Evolutionary conservation across 805 yeast genomes (phyloP), one percentile per base, ranked within the genome.

Genomic region (Ogataea ramenticola): DNA sequence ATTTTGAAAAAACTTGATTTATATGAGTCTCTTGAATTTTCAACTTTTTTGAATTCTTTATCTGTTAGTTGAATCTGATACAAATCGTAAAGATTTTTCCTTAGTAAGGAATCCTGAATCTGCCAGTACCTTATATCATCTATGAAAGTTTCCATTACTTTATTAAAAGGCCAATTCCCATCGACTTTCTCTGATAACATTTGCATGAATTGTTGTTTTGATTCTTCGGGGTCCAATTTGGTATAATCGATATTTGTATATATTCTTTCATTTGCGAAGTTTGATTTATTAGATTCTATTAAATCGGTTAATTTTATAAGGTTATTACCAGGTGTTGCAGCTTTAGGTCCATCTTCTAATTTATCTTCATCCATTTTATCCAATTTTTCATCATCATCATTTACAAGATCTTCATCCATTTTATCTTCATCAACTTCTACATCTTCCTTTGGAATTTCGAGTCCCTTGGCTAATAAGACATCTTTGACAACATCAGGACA

Each of bases 131-230:
- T 66, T 31, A 16, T 4, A 49, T 82, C 80, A 3, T 55, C 57
- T 16, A 83, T 71, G 45, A 83, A 75, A 16, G 64, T 62, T 20
- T 75, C 72, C 63, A 88, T 78, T 1, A 85, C 82, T 45, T 68
- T 68, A 40, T 73, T 77, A 60, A 87, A 87, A 0, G 93, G 73
- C 90, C 91, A 85, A 0, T 83, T 74, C 0, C 84, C 72, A 57
- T 82, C 89, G 3, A 88, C 86, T 8, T 70, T 63, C 33, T 72
- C 61, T 1, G 72, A 77, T 10, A 89, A 64, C 73, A 88, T 67
- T 2, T 65, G 58, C 16, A 69, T 52, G 56, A 82, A 88, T 36
- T 71, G 73, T 2, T 75, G 41, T 38, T 49, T 48, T 4, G 43
- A 31, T 14, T 37, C 43, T n/a, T 38, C 41, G 8, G 36, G 39